Base-by-base conservation (phyloP, 2,329 filamentous ascomycete species). In the Fonsecaea erecta region DNA sequence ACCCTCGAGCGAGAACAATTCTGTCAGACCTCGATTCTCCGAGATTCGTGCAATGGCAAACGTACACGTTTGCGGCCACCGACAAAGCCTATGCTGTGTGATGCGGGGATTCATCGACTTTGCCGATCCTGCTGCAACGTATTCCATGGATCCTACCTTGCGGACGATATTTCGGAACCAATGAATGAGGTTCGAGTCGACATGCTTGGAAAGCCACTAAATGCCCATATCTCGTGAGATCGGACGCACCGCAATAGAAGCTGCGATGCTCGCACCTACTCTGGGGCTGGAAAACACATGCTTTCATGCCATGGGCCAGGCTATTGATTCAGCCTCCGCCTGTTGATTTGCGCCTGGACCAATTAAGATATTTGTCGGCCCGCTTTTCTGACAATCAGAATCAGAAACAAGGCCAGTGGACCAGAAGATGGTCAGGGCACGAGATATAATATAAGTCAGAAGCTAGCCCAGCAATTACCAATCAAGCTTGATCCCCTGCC, bases 381-480 rank as follows among this genome's bases (percentile, higher is more conserved):
- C 57, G 46, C 57, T 35, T 60, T 60, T 60, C 57, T 60, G 57
- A 60, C 57, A n/a, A 46, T 60, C 57, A 60, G 57, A n/a, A 46
- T 60, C 57, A 60, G 57, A 60, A 60, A n/a, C 5, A 30, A 48
- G 40, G 16, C 26, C 30, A 51, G 18, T 9, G 21, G 21, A 8
- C 18, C 32, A 14, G 9, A 18, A n/a, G 18, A 11, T 26, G 18
- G 28, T 12, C n/a, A 14, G 16, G 46, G 24, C 14, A 35, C 46
- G 6, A 26, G 26, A 32, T 35, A 28, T 18, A 30, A 28, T 18
- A 30, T 52, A 60, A 12, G 57, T 60, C 57, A 60, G 57, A 60
- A 37, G 34, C 6, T 37, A 28, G 21, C 11, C 4, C 57, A 43
- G 21, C 3, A 11, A 46, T 60, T 35, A 28, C 30, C 16, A 35